Conservation (phyloP, 805 yeast species). For the Lipomyces yamadae region DNA sequence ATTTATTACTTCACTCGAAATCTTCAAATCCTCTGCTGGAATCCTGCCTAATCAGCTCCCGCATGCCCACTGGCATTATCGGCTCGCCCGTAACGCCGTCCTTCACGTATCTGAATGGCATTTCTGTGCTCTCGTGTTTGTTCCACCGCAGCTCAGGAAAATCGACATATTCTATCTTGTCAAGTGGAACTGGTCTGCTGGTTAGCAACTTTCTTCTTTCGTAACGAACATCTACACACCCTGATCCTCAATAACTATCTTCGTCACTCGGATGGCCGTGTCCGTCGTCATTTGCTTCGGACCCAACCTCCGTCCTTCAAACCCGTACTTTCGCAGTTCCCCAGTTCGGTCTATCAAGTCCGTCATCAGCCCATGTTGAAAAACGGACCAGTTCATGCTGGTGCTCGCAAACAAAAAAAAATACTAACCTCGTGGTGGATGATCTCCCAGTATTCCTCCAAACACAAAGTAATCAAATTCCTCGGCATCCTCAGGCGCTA, state of each 20-base stretch:
- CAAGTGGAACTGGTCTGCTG: conserved; percentile 50
- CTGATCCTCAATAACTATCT: conserved; percentile 67
- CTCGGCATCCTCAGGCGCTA: conserved; percentile 68
- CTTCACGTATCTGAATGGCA: conserved; percentile 93
- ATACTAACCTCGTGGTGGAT: conserved; percentile 53
- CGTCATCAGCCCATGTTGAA: conserved; percentile 54
- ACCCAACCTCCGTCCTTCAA: conserved; percentile 86
- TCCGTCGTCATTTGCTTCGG: conserved; percentile 95
- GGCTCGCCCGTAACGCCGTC: conserved; percentile 65
- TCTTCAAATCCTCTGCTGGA: conserved; percentile 68
- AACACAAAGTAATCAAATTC: conserved; percentile 86
- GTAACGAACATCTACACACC: conserved; percentile 33
- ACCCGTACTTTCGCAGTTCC: conserved; percentile 83
- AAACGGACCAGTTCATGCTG: background rate
- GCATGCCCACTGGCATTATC: conserved; percentile 90
- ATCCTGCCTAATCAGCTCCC: conserved; percentile 80
- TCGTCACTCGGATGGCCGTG: conserved; percentile 93
- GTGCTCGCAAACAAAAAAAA: background rate
- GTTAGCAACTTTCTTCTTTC: background rate
- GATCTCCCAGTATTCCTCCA: conserved; percentile 76
- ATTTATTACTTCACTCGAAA: conserved; percentile 30
- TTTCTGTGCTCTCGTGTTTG: conserved; percentile 90
- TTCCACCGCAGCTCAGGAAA: conserved; percentile 91
- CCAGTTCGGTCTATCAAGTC: conserved; percentile 74
- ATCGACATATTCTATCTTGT: conserved; percentile 81